Conservation (phyloP, 1,284 basidiomycete species). For the Moniliella sp. region DNA sequence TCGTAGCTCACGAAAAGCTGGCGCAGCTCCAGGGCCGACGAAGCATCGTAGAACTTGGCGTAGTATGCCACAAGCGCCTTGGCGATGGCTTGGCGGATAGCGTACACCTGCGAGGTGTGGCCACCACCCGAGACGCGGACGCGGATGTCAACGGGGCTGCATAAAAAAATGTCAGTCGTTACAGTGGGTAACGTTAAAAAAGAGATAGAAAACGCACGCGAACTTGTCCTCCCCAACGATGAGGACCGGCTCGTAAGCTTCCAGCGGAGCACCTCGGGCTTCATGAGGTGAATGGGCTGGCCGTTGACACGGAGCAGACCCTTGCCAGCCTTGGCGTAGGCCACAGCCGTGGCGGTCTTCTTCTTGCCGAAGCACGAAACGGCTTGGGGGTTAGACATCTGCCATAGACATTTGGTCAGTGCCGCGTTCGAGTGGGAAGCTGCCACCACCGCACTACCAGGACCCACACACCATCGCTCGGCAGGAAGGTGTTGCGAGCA, state of each 20-base stretch:
- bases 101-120: slow-evolving; percentile 96
- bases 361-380: slow-evolving; percentile 37
- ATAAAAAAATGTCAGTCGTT: neutral
- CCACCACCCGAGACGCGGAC: slow-evolving; percentile 97
- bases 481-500: too few species aligned
- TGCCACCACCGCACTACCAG: too few species aligned
- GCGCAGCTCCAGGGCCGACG: slow-evolving; percentile 46
- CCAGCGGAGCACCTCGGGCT: slow-evolving; percentile 71
- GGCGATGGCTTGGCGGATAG: slow-evolving; percentile 93
- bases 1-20: slow-evolving; percentile 31
- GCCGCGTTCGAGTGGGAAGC: too few species aligned
- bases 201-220: slow-evolving; percentile 16
- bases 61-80: slow-evolving; percentile 92
- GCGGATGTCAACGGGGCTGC: slow-evolving; percentile 59
- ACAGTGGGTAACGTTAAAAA: neutral
- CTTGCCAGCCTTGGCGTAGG: slow-evolving; percentile 52
- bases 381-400: too few species aligned
- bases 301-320: slow-evolving; percentile 94
- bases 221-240: slow-evolving; percentile 34
- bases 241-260: slow-evolving; percentile 69
- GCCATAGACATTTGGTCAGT: too few species aligned
- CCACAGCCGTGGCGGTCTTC: slow-evolving; percentile 34
- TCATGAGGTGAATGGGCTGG: slow-evolving; percentile 80
- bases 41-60: slow-evolving; percentile 97
- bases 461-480: too few species aligned